phyloP scores from a whole-genome alignment of 2,329 filamentous ascomycete genomes.

The Curvularia sp. region DNA sequence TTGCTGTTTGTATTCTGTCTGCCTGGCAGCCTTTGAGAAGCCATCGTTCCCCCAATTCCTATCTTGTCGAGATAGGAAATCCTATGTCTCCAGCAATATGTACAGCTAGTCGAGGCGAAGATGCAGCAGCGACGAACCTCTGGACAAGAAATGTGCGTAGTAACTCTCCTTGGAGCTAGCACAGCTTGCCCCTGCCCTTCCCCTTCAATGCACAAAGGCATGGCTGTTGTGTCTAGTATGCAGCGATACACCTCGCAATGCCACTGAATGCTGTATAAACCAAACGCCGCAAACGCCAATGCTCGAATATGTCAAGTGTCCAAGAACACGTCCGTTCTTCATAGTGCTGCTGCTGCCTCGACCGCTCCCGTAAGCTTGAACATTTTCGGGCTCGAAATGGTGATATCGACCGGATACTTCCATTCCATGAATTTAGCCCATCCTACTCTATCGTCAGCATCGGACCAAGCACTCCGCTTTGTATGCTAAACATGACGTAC shows the following conservation, averaged over 20 bases:
- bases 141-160: not conserved
- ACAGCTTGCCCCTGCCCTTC: not conserved
- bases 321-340: conserved; percentile 5
- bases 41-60: not conserved
- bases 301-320: conserved; percentile 13
- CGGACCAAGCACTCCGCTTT: not conserved
- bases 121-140: too few relatives aligned
- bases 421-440: conserved; percentile 96
- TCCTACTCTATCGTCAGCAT: conserved; percentile 61
- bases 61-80: not conserved
- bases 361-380: conserved; percentile 58
- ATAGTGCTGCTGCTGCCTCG: conserved; percentile 56
- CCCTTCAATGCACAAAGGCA: not conserved
- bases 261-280: not conserved
- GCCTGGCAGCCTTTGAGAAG: not conserved
- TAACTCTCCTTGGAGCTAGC: not conserved
- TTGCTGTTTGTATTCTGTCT: not conserved
- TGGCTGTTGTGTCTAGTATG: conserved; percentile 1
- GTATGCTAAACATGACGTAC: conserved; percentile 62
- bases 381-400: conserved; percentile 54
- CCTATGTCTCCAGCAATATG: not conserved
- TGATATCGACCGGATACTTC: conserved; percentile 83
- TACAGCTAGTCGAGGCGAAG: not conserved
- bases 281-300: conserved; percentile 22
- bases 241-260: not conserved